Conservation (phyloP, 2,329 filamentous ascomycete species). For the Pyrenophora seminiperda region DNA sequence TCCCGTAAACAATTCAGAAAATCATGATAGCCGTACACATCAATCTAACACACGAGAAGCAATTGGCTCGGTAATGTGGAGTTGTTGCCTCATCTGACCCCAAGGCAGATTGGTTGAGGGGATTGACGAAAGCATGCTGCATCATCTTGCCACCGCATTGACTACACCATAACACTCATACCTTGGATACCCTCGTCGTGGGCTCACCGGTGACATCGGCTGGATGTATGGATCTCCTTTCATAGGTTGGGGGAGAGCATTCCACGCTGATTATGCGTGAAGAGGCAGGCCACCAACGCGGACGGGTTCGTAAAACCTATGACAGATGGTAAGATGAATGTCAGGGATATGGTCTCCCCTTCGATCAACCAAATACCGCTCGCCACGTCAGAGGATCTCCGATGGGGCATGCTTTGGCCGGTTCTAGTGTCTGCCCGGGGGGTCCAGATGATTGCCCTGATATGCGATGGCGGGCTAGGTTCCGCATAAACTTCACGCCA, state of each 20-base stretch:
- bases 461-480: slow-evolving; percentile 52
- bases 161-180: slow-evolving; percentile 27
- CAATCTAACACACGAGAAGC: slow-evolving; percentile 36
- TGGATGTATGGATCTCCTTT: slow-evolving; percentile 42
- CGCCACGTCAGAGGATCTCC: slow-evolving; percentile 61
- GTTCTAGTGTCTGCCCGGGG: slow-evolving; percentile 51
- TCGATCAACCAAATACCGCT: slow-evolving; percentile 52
- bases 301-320: slow-evolving; percentile 42
- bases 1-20: slow-evolving; percentile 20
- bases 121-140: slow-evolving; percentile 36
- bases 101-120: slow-evolving; percentile 37
- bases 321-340: slow-evolving; percentile 48
- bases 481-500: slow-evolving; percentile 52
- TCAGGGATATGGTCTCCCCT: slow-evolving; percentile 46
- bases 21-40: slow-evolving; percentile 8
- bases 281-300: slow-evolving; percentile 35
- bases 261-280: slow-evolving; percentile 36
- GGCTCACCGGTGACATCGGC: slow-evolving; percentile 45
- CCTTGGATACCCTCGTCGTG: slow-evolving; percentile 31
- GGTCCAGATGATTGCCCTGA: slow-evolving; percentile 52
- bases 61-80: slow-evolving; percentile 41
- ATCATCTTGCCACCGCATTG: slow-evolving; percentile 43
- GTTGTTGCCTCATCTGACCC: slow-evolving; percentile 31
- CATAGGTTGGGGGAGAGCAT: slow-evolving; percentile 38
- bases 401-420: slow-evolving; percentile 54